Evolutionary conservation across 164 flowering plant species (phyloP).

Genomic region (Berberis vulgaris): DNA sequence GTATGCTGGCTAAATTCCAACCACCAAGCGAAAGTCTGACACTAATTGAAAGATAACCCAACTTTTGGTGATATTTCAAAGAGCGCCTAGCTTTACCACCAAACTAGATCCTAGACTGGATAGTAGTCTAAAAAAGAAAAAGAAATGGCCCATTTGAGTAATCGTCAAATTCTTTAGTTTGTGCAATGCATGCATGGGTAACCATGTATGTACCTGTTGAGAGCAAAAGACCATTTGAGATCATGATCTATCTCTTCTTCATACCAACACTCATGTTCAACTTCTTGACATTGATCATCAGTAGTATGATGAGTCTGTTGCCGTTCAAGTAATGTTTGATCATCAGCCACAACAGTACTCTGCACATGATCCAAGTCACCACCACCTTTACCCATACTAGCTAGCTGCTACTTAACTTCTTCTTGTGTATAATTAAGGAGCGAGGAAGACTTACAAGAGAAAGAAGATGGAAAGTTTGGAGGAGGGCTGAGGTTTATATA

Average conservation of each 20-base stretch:
- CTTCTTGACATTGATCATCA: too few relatives aligned
- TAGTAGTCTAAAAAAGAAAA: not conserved
- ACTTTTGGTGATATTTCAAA: not conserved
- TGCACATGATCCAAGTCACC: too few relatives aligned
- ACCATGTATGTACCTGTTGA: slow-evolving; percentile 41
- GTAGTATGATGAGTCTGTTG: too few relatives aligned
- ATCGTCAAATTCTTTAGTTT: not conserved
- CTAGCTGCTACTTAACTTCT: too few relatives aligned
- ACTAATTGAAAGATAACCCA: not conserved
- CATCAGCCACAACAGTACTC: too few relatives aligned
- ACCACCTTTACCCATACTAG: too few relatives aligned
- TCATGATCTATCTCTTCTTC: slow-evolving; percentile 72
- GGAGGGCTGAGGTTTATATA: too few relatives aligned
- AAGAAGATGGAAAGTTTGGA: too few relatives aligned
- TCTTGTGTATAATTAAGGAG: too few relatives aligned
- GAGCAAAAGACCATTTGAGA: slow-evolving; percentile 79
- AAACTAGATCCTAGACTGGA: not conserved
- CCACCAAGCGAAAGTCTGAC: not conserved
- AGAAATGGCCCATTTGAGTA: not conserved
- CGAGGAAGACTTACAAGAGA: too few relatives aligned
- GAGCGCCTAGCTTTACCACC: not conserved
- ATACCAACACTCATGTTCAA: slow-evolving; percentile 33
- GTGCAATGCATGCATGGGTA: not conserved
- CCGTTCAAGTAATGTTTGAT: too few relatives aligned
- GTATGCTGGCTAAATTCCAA: too few relatives aligned